These are phyloP conservation scores for Chloranthus sessilifolius DNA, from an alignment of 164 flowering plant genomes.

Conservation along the genomic window DNA sequence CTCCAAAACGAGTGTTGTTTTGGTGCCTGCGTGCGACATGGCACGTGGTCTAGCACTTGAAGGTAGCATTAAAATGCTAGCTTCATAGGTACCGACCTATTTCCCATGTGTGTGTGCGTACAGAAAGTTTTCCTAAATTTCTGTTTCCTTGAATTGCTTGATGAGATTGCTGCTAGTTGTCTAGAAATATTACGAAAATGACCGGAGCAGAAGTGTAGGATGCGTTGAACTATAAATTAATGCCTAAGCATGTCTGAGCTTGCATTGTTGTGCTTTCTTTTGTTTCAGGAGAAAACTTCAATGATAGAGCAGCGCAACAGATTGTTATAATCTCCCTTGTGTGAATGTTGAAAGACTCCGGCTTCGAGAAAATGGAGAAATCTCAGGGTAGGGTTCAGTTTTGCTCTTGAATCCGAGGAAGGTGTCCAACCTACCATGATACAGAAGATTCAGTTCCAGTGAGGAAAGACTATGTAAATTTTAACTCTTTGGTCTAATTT, in stretches of 20 bases:
- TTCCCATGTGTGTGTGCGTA: neutral
- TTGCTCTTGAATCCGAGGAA: slow-evolving; percentile 1
- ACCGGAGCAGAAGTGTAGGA: too few species aligned
- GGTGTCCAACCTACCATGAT: too few species aligned
- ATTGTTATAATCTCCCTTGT: slow-evolving; percentile 30
- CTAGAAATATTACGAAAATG: too few species aligned
- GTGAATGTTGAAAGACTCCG: too few species aligned
- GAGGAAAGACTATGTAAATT: slow-evolving; percentile 9
- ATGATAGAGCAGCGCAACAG: slow-evolving; percentile 44
- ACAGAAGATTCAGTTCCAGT: slow-evolving; percentile 1
- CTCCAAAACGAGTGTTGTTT: too few species aligned
- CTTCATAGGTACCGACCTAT: too few species aligned
- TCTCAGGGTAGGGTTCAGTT: slow-evolving; percentile 6
- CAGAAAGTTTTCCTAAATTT: neutral
- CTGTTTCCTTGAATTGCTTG: too few species aligned
- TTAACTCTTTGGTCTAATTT: neutral
- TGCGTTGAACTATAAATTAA: too few species aligned
- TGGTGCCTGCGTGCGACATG: too few species aligned
- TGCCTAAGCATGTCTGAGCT: neutral
- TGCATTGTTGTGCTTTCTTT: neutral
- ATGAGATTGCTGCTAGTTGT: too few species aligned
- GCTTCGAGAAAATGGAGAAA: slow-evolving; percentile 2
- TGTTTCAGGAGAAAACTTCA: slow-evolving; percentile 47
- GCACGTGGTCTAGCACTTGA: too few species aligned
- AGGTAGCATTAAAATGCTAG: too few species aligned